Base-by-base conservation (phyloP, 805 yeast genomes). In the Schwanniomyces sp. region DNA sequence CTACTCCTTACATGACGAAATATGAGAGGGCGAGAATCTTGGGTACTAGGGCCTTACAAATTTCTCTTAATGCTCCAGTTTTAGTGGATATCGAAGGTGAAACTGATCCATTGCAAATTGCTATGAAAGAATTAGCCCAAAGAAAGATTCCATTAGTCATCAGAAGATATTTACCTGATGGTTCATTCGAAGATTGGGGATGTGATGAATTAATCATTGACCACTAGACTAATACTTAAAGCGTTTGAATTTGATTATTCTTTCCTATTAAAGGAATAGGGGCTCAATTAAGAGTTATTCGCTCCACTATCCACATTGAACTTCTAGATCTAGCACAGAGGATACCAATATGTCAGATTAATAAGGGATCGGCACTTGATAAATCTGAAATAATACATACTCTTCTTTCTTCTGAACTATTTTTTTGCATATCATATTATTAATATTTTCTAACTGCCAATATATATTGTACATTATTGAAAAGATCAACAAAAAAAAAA, bases 1-100 rank as follows among this genome's bases (percentile, higher is more conserved):
- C 99, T 11, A 94, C 99, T 5, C 99, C 99, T 45, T 94, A 92
- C 67, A 91, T 94, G 98, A 94, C 99, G 48, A 94, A 95, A 65
- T 94, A 94, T 67, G 99, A 94, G 76, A 82, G 97, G 59, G 99
- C 99, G 7, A 83, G 99, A 74, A 90, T 94, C 51, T 79, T 94
- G 61, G 99, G 99, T 25, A 94, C 99, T 9, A 81, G 99, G 60
- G 99, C 99, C 1, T 75, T 94, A 54, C 99, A 94, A 70, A 92
- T 94, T 59, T 90, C 97, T 25, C 88, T 94, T 88, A 94, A 94
- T 64, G 99, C 99, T 1, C 99, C 99, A 2, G 98, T 94, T 2
- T 80, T 94, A 63, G 99, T 94, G 37, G 99, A 95, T 63, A 82
- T 94, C 49, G 99, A 94, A 72, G 99, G 99, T 63, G 99, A 95